Conservation (phyloP, 441 rosid species). For the Hypseocharis bilobata region DNA sequence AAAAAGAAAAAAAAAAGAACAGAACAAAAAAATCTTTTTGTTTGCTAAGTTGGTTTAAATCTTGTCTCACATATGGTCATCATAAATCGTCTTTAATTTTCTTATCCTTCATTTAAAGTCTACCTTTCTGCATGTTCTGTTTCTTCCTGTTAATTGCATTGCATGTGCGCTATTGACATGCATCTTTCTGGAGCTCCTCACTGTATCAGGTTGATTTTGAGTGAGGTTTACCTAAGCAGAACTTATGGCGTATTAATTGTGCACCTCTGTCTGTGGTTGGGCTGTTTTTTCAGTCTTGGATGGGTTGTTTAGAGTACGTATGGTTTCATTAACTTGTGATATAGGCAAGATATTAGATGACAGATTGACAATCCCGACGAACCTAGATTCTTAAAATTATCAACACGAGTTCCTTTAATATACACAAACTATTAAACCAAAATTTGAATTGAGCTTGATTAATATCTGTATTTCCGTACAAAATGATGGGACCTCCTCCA, state of each 20-base stretch:
- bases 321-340: not conserved
- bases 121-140: not conserved
- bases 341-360: too few relatives aligned
- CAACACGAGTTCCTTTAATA: not conserved
- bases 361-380: not conserved
- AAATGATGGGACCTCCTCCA: not conserved
- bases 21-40: conserved; percentile 4
- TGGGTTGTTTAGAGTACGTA: not conserved
- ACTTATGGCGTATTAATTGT: not conserved
- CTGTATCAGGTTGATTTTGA: not conserved
- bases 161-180: not conserved
- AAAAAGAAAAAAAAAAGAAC: too few relatives aligned
- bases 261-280: not conserved
- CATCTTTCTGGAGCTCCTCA: not conserved
- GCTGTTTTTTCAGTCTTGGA: not conserved
- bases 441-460: too few relatives aligned
- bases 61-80: conserved; percentile 3
- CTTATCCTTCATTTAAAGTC: not conserved
- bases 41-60: not conserved
- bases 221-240: conserved; percentile 3
- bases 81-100: not conserved
- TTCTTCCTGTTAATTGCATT: conserved; percentile 16
- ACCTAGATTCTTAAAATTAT: not conserved
- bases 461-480: not conserved
- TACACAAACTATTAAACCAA: not conserved